Base-by-base conservation (phyloP, 2,329 filamentous ascomycete species). In the Stenocarpella maydis region DNA sequence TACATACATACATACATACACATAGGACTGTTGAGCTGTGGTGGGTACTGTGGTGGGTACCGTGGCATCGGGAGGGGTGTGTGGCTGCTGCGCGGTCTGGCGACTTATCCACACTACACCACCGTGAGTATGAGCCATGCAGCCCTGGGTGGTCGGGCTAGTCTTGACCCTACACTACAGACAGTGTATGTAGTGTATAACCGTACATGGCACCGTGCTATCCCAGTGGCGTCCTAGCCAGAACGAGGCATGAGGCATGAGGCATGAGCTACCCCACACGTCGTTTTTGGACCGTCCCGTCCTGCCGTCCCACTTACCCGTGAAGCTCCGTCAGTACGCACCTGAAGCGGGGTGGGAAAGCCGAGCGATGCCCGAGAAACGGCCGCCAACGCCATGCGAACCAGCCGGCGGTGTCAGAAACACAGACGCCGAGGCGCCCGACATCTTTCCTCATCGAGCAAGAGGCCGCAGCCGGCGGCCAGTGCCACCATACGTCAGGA, bases 321-420 rank as follows among this genome's bases (percentile, higher is more conserved):
- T 49, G n/a, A 49, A 43, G 43, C 43, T 63, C 58, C 58, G 58
- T n/a, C 41, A 47, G 8, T 4, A 49, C 21, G 5, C 31, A 17
- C 21, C 6, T 61, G 26, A 55, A 43, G 43, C 55, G 24, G 47
- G 64, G 34, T 37, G 66, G 60, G 67, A n/a, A 75, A 74, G 45
- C 75, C 75, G 75, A 76, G 71, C 67, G 71, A 76, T 69, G 69
- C 54, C 75, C 75, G 75, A 76, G 67, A 71, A 71, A 70, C 70
- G 68, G 68, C 73, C 73, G 74, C 39, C 37, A 39, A 34, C 58
- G 28, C 58, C 58, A 63, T 49, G 28, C 14, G 26, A 49, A 49
- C 58, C 17, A 12, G 26, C 41, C 43, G 28, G 28, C 58, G 43
- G 41, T 63, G 58, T 49, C 58, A 63, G 28, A 49, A n/a, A 21